Base-by-base conservation (phyloP, 2,329 filamentous ascomycete species). In the Boeremia exigua region DNA sequence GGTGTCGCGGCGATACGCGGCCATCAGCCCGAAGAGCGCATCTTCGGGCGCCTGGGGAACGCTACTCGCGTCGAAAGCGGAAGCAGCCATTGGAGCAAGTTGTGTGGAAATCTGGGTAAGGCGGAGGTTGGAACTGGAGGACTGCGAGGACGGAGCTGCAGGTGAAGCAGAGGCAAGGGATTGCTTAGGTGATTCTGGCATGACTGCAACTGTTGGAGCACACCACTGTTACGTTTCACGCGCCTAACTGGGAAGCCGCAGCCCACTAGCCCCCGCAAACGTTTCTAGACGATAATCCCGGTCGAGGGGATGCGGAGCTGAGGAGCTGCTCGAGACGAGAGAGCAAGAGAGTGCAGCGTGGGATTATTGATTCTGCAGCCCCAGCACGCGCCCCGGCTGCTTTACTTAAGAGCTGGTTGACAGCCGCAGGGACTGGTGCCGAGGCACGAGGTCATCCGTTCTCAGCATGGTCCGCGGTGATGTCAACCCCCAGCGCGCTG, bases 41-140 rank as follows among this genome's bases (percentile, higher is more conserved):
- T 99, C 95, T 77, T 96, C 93, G 43, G 95, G 93, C 58, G 95
- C 95, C 79, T 94, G 89, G 69, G 93, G 91, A 56, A 97, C 91
- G 63, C 84, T 81, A 71, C 90, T 85, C 70, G 88, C 84, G 59
- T 88, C 85, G 80, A 96, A 96, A 72, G 84, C 86, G 66, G 90
- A 89, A 54, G 82, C 74, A 70, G 79, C 72, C 61, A 77, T 78
- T 68, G 86, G 82, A 72, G 86, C 84, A 84, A 95, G 88, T 78
- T 95, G 91, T 72, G 80, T 82, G 68, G 84, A 82, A 68, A 92
- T 84, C 69, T 81, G 87, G 67, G 76, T 75, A 65, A 80, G 79
- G 54, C 81, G 79, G 39, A 77, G 63, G 58, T 74, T 71, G 36
- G 70, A 58, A 15, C 69, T 56, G 15, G 61, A 63, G 43, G 61